These are phyloP conservation scores for Panicum miliaceum DNA, from an alignment of 176 grass and related monocot genomes.

Conservation along the genomic window DNA sequence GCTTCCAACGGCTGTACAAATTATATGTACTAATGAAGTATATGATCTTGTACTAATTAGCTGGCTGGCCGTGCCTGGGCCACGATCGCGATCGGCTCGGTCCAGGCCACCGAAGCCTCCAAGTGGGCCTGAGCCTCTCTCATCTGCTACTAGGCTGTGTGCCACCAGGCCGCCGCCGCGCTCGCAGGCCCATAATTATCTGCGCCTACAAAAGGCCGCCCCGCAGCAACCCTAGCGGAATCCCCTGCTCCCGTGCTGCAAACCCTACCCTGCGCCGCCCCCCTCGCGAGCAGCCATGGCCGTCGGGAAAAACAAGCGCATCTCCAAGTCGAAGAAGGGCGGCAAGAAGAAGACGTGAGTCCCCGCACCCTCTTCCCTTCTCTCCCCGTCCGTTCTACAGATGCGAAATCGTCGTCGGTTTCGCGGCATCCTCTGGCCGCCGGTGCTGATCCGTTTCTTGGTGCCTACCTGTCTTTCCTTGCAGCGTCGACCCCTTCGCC, in stretches of 20 bases:
- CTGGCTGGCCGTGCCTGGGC: no score
- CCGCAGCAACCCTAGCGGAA: not conserved
- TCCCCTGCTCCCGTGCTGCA: not conserved
- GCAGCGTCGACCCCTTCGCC: slow-evolving; percentile 73
- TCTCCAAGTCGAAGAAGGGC: slow-evolving; percentile 82
- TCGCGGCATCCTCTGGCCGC: not conserved
- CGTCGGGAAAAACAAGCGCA: slow-evolving; percentile 83
- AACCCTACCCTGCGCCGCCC: not conserved
- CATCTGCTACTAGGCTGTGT: no score
- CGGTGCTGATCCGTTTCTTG: not conserved
- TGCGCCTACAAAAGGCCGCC: not conserved
- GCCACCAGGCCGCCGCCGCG: no score
- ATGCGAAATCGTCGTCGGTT: not conserved
- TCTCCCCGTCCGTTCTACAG: not conserved
- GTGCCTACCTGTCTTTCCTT: not conserved
- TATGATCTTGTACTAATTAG: no score
- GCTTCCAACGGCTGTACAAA: no score
- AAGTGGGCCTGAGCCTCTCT: no score
- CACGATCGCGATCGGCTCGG: no score
- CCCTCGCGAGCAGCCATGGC: slow-evolving; percentile 41
- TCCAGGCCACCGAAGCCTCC: no score
- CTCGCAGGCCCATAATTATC: not conserved
- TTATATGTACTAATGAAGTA: no score
- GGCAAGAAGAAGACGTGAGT: slow-evolving; percentile 88
- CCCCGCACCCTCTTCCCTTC: no score